Conservation (phyloP, 805 yeast species). For the Isabelozyma gotoi region DNA sequence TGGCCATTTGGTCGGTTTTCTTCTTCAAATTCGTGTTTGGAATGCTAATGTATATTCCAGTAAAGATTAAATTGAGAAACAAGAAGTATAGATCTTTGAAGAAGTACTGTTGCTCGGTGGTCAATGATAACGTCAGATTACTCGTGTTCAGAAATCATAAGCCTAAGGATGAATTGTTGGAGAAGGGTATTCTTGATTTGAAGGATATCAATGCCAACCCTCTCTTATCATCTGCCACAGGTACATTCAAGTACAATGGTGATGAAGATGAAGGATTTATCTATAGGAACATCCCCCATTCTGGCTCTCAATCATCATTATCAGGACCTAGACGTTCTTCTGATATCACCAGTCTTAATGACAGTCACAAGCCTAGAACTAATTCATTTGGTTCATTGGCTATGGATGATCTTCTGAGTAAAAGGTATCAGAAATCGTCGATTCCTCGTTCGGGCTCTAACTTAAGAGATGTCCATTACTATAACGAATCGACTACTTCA, state of each 20-base stretch:
- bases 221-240: conserved; percentile 18
- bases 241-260: conserved; percentile 6
- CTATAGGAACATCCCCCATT: conserved; percentile 1
- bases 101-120: conserved; percentile 59
- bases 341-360: not conserved
- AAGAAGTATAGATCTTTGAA: conserved; percentile 46
- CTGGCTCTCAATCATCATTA: not conserved
- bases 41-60: conserved; percentile 49
- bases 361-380: not conserved
- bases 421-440: not conserved
- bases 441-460: not conserved
- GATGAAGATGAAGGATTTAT: conserved; percentile 1
- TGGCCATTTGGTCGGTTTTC: conserved; percentile 71
- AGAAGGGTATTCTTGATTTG: conserved; percentile 25
- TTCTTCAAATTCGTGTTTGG: conserved; percentile 57
- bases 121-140: conserved; percentile 55
- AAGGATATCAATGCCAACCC: conserved; percentile 26
- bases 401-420: conserved; percentile 2
- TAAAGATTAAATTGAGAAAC: conserved; percentile 43
- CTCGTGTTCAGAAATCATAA: conserved; percentile 46
- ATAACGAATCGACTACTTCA: conserved; percentile 1
- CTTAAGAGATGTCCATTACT: not conserved
- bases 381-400: conserved; percentile 8
- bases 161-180: conserved; percentile 31
- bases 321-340: not conserved